Evolutionary conservation across 2,329 filamentous ascomycete genomes (phyloP).

Genomic region (Rosellinia necatrix): DNA sequence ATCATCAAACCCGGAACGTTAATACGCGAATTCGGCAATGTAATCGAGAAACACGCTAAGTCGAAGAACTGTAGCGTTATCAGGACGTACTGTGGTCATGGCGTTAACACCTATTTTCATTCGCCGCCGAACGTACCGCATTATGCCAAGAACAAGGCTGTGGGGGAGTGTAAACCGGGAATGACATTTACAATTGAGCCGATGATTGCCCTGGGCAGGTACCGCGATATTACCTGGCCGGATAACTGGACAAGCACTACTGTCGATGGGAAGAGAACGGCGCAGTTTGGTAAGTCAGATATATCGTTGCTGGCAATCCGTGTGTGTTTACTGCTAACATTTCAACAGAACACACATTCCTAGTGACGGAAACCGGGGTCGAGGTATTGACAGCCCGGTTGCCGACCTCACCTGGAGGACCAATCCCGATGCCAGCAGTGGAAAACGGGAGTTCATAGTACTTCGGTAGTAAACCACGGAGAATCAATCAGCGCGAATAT

Average conservation of each 20-base stretch:
- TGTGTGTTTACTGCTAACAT: neutral
- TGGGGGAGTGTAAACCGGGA: slow-evolving; percentile 89
- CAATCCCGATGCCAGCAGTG: slow-evolving; percentile 59
- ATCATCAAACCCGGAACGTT: slow-evolving; percentile 90
- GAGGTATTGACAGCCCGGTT: slow-evolving; percentile 80
- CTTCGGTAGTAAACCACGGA: slow-evolving; percentile 3
- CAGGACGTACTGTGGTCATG: slow-evolving; percentile 94
- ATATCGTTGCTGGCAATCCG: neutral
- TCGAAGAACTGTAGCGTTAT: slow-evolving; percentile 84
- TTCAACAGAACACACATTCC: slow-evolving; percentile 73
- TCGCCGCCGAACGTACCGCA: slow-evolving; percentile 92
- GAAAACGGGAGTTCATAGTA: slow-evolving; percentile 27
- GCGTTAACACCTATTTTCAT: slow-evolving; percentile 93
- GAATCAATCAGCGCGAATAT: slow-evolving; percentile 5
- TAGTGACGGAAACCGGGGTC: slow-evolving; percentile 83
- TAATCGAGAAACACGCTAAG: slow-evolving; percentile 96
- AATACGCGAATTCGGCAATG: slow-evolving; percentile 90
- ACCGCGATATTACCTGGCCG: slow-evolving; percentile 94
- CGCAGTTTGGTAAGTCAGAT: slow-evolving; percentile 79
- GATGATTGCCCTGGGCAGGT: slow-evolving; percentile 92
- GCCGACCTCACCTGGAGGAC: slow-evolving; percentile 75
- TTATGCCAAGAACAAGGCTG: slow-evolving; percentile 97
- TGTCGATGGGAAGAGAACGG: slow-evolving; percentile 83
- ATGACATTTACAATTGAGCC: slow-evolving; percentile 99
- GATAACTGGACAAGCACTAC: slow-evolving; percentile 99